phyloP scores from a whole-genome alignment of 495 filamentous ascomycete species.

The Paragyromitra xinjiangensis region DNA sequence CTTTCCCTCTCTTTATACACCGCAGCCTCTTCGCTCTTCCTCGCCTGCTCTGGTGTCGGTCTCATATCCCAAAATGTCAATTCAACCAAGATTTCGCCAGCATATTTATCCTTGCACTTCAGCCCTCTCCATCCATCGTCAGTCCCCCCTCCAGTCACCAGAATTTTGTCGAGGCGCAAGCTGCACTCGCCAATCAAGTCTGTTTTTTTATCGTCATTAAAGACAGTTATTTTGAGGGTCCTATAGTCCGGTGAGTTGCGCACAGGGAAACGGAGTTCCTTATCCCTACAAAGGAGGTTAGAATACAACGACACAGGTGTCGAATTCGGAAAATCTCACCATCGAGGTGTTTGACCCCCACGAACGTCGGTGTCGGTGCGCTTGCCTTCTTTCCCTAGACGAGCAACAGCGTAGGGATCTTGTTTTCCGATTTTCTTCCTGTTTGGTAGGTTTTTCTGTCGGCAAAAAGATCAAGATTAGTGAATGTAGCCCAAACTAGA shows the following conservation, averaged over 20 bases:
- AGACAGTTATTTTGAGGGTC: constrained; percentile 90
- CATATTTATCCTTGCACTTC: constrained; percentile 88
- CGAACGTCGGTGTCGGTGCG: constrained; percentile 94
- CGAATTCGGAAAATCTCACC: constrained; percentile 67
- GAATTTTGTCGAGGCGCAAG: constrained; percentile 80
- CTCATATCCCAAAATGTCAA: constrained; percentile 95
- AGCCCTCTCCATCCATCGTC: constrained; percentile 91
- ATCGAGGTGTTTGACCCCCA: constrained; percentile 94
- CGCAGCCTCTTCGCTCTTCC: constrained; percentile 34
- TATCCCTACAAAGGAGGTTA: constrained; percentile 73
- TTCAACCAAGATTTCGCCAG: constrained; percentile 92
- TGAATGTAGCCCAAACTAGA: constrained; percentile 44
- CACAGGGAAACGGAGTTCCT: constrained; percentile 93
- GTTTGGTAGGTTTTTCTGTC: constrained; percentile 89
- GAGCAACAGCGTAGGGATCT: constrained; percentile 93
- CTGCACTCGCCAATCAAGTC: constrained; percentile 94
- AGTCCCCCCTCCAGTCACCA: constrained; percentile 87
- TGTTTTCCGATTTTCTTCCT: constrained; percentile 97
- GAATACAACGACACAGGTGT: constrained; percentile 30
- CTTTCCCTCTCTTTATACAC: constrained; percentile 47
- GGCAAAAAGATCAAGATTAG: constrained; percentile 29
- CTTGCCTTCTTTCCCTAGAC: constrained; percentile 96
- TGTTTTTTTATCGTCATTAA: constrained; percentile 97
- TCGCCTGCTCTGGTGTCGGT: constrained; percentile 63
- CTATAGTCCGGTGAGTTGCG: constrained; percentile 97